These are phyloP conservation scores for Solanum raphanifolium DNA, from an alignment of 257 asterid genomes.

Conservation along the genomic window DNA sequence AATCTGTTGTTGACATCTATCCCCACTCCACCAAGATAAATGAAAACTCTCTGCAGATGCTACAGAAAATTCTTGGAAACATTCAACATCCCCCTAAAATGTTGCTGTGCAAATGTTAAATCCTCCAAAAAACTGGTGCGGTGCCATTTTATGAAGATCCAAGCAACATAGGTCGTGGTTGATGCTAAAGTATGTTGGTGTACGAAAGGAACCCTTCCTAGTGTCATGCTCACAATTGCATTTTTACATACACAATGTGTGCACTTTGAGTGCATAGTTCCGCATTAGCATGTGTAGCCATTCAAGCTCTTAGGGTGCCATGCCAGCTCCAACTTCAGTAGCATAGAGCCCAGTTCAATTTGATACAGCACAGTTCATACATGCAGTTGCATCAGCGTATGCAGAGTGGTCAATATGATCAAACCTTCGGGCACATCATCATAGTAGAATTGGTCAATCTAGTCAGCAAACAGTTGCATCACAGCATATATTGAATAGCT, in stretches of 20 bases:
- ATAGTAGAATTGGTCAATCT: not conserved
- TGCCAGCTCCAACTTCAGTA: not conserved
- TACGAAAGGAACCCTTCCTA: not conserved
- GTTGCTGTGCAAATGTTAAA: not conserved
- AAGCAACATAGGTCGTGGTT: not conserved
- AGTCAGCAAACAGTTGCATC: not conserved
- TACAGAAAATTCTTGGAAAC: not conserved
- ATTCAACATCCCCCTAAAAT: not conserved
- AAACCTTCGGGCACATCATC: not conserved
- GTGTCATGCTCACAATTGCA: not conserved
- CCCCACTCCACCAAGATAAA: not conserved
- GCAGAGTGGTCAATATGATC: not conserved
- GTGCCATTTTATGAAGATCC: not conserved
- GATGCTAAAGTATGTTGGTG: not conserved
- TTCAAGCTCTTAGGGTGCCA: not conserved
- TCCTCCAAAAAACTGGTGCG: not conserved
- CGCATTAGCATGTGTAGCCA: not conserved
- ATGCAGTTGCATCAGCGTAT: not conserved
- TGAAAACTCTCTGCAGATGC: not conserved
- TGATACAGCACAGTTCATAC: not conserved
- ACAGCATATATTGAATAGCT: not conserved
- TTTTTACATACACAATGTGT: not conserved
- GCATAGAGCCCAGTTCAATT: not conserved
- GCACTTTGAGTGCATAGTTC: not conserved
- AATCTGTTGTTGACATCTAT: not conserved